Conservation (phyloP, 139 green algal genomes). For the Yamagishiella unicocca region DNA sequence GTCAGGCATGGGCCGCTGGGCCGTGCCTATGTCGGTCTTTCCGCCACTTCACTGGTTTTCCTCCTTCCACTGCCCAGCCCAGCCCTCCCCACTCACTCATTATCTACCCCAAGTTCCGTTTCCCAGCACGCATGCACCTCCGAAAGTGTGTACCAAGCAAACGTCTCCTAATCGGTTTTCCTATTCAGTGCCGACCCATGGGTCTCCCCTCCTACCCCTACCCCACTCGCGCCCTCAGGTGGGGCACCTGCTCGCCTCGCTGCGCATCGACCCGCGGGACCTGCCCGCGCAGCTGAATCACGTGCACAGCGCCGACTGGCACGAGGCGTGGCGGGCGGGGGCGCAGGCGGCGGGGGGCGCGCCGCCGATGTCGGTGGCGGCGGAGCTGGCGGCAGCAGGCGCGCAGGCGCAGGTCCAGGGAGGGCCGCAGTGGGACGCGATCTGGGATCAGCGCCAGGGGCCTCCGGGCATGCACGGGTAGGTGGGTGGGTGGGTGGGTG, state of each 20-base stretch:
- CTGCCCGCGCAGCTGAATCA: slow-evolving; percentile 67
- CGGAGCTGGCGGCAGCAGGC: slow-evolving; percentile 60
- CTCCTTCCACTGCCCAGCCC: too few species aligned
- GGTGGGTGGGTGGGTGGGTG: too few species aligned
- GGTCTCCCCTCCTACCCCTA: not conserved
- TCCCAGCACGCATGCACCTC: too few species aligned
- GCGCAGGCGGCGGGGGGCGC: not conserved
- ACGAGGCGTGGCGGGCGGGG: slow-evolving; percentile 44
- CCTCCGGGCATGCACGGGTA: not conserved
- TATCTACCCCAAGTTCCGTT: too few species aligned
- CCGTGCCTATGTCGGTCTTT: too few species aligned
- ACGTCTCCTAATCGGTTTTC: not conserved
- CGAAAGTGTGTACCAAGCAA: too few species aligned
- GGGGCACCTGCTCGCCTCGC: slow-evolving; percentile 71
- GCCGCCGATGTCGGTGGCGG: slow-evolving; percentile 25
- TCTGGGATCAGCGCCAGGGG: slow-evolving; percentile 48
- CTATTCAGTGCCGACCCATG: not conserved
- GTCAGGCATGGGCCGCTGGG: too few species aligned
- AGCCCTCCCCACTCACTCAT: too few species aligned
- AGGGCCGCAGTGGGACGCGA: slow-evolving; percentile 40
- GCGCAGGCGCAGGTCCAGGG: slow-evolving; percentile 38
- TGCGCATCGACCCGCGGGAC: slow-evolving; percentile 76
- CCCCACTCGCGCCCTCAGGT: slow-evolving; percentile 66
- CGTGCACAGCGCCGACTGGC: slow-evolving; percentile 48
- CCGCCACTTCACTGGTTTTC: too few species aligned